These are phyloP conservation scores for Diplosphaera chodatii DNA, from an alignment of 139 green algal species.

Conservation along the genomic window DNA sequence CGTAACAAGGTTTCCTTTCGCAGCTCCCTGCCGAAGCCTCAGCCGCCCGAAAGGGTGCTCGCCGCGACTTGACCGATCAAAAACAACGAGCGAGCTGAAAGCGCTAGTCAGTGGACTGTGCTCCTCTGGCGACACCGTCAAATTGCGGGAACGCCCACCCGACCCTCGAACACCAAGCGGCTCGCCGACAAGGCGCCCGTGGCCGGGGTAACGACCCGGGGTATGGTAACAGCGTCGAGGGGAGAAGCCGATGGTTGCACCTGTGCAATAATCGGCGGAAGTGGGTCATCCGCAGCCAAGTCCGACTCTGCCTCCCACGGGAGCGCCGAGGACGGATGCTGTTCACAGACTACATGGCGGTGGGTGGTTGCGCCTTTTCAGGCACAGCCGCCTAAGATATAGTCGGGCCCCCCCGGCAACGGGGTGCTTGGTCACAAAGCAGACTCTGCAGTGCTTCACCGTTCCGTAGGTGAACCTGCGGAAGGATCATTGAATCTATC, in stretches of 20 bases:
- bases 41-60: not conserved
- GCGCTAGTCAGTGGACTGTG: not conserved
- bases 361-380: not conserved
- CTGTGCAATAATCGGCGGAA: not conserved
- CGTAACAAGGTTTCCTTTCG: slow-evolving; percentile 74
- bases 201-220: slow-evolving; percentile 5
- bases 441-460: not conserved
- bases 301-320: not conserved
- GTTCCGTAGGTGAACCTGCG: slow-evolving; percentile 71
- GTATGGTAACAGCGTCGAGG: slow-evolving; percentile 1
- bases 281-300: slow-evolving; percentile 6
- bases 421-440: not conserved
- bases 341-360: slow-evolving; percentile 9
- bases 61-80: not conserved
- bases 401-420: slow-evolving; percentile 3
- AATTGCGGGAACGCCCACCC: slow-evolving; percentile 5
- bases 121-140: slow-evolving; percentile 3
- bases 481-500: slow-evolving; percentile 67
- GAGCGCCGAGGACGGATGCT: not conserved
- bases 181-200: not conserved
- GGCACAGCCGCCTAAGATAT: slow-evolving; percentile 1
- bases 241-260: not conserved
- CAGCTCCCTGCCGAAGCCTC: not conserved
- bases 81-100: slow-evolving; percentile 1
- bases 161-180: not conserved